These are phyloP conservation scores for Podospora bellae-mahoneyi DNA, from an alignment of 495 filamentous ascomycete genomes.

Conservation along the genomic window DNA sequence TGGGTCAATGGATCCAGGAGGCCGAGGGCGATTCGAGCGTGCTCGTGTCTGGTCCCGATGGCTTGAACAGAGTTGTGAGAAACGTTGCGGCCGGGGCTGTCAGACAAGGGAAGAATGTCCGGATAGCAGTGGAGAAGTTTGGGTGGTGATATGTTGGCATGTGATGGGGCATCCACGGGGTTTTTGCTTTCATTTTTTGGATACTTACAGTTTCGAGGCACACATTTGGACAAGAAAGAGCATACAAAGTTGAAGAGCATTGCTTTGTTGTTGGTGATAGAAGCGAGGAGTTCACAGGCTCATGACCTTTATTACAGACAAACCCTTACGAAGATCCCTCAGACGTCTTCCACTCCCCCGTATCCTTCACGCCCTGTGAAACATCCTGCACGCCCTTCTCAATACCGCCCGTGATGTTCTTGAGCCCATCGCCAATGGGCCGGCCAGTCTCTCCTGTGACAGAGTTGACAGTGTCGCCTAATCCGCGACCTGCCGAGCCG, in stretches of 20 bases:
- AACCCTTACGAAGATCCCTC: constrained; percentile 2
- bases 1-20: constrained; percentile 33
- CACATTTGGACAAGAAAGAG: not conserved
- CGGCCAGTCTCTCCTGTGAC: constrained; percentile 58
- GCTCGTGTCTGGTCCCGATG: constrained; percentile 55
- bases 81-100: constrained; percentile 51
- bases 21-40: constrained; percentile 38
- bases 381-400: constrained; percentile 53
- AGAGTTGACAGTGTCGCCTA: constrained; percentile 60
- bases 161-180: not conserved
- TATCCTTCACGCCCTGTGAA: constrained; percentile 59
- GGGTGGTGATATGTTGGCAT: constrained; percentile 39
- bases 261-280: not conserved
- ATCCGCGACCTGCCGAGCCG: constrained; percentile 57
- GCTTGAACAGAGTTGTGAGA: constrained; percentile 48
- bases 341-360: constrained; percentile 54
- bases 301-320: not conserved
- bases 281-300: not conserved
- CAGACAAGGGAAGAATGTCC: constrained; percentile 37
- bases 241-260: not conserved
- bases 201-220: not conserved
- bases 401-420: constrained; percentile 52
- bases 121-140: constrained; percentile 49
- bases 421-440: constrained; percentile 59
- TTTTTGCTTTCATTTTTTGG: not conserved